Evolutionary conservation across 345 rosid genomes (phyloP).

Genomic region (Salix arbutifolia): DNA sequence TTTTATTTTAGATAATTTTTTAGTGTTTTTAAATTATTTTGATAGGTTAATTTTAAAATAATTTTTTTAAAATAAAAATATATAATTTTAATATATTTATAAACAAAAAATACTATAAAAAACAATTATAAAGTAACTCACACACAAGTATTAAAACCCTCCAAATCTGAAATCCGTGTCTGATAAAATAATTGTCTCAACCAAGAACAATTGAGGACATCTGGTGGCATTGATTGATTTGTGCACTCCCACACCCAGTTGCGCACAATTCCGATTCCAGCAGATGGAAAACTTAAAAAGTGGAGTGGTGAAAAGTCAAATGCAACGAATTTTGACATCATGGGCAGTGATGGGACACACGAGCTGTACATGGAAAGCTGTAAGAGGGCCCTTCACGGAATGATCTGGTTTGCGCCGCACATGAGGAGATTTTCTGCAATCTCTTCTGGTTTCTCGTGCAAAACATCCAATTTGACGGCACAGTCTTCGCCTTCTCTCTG

Average conservation of each 20-base stretch:
- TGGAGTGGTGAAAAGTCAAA: background rate
- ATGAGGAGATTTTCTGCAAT: conserved; percentile 3
- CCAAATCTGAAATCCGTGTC: background rate
- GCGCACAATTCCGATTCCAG: background rate
- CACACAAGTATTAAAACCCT: too few relatives aligned
- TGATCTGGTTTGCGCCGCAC: conserved; percentile 15
- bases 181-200: background rate
- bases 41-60: too few relatives aligned
- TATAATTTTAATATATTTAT: too few relatives aligned
- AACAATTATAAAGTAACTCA: too few relatives aligned
- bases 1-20: too few relatives aligned
- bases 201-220: background rate
- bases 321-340: background rate
- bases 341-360: background rate
- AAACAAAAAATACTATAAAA: too few relatives aligned
- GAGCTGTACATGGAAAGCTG: background rate
- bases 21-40: too few relatives aligned
- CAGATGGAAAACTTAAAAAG: background rate
- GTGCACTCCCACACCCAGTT: background rate
- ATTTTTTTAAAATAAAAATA: too few relatives aligned
- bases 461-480: conserved; percentile 8
- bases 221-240: background rate
- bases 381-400: conserved; percentile 2
- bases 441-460: background rate
- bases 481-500: conserved; percentile 8